Evolutionary conservation across 345 rosid species (phyloP).

Genomic region (Syzygium jambos): DNA sequence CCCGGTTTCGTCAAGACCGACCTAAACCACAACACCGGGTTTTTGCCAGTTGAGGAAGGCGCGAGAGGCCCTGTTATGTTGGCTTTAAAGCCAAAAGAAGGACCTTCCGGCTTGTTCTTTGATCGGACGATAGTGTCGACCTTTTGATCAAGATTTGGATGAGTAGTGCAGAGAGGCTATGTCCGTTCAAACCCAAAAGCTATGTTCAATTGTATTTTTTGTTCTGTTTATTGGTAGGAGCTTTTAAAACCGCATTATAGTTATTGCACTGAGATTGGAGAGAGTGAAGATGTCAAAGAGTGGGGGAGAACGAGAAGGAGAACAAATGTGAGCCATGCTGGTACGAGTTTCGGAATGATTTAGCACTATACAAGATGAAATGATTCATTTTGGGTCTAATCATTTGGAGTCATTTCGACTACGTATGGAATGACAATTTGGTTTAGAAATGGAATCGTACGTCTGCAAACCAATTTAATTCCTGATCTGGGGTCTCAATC

Average conservation of each 20-base stretch:
- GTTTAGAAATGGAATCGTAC: not conserved
- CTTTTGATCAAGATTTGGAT: not conserved
- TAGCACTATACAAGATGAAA: not conserved
- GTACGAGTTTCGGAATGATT: not conserved
- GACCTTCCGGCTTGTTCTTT: conserved; percentile 2
- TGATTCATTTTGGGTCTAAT: not conserved
- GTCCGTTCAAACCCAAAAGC: not conserved
- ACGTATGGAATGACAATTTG: not conserved
- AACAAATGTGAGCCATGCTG: not conserved
- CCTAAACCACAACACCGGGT: not conserved
- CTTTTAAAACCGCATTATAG: not conserved
- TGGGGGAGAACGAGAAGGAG: not conserved
- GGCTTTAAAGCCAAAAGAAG: not conserved
- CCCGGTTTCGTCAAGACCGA: conserved; percentile 2
- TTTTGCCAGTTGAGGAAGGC: not conserved
- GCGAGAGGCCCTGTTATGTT: not conserved
- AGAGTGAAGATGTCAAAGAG: not conserved
- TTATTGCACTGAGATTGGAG: not conserved
- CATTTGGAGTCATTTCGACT: not conserved
- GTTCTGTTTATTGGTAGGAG: not conserved
- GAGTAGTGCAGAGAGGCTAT: not conserved
- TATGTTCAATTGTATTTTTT: not conserved
- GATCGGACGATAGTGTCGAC: not conserved
- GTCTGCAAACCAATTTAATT: not conserved
- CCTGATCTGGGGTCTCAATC: not conserved